Conservation (phyloP, 805 yeast species). For the Saccharomycopsis babjevae region DNA sequence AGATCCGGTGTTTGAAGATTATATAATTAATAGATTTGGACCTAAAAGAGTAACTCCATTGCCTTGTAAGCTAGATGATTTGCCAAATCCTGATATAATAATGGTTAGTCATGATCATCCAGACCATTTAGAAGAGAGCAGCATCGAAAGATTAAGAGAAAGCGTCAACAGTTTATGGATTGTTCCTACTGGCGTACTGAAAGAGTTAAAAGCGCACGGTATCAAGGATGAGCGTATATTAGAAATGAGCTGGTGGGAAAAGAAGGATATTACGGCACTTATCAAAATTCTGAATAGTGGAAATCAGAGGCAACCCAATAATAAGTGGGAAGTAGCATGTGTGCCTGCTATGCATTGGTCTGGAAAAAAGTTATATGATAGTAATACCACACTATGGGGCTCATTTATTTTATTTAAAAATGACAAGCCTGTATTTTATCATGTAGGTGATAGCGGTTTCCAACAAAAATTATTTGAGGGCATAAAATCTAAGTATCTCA, state of each 20-base stretch:
- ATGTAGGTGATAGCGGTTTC: conserved; percentile 94
- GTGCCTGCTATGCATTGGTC: conserved; percentile 98
- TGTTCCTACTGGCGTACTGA: conserved; percentile 72
- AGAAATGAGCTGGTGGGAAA: conserved; percentile 94
- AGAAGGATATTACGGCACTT: conserved; percentile 29
- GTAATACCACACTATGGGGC: conserved; percentile 81
- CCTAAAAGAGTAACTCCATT: conserved; percentile 78
- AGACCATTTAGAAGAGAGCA: conserved; percentile 72
- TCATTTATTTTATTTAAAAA: conserved; percentile 64
- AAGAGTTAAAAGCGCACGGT: conserved; percentile 36
- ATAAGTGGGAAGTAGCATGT: conserved; percentile 69
- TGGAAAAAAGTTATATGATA: conserved; percentile 71
- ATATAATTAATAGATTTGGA: conserved; percentile 58
- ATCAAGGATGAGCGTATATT: conserved; percentile 51
- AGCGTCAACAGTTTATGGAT: conserved; percentile 54
- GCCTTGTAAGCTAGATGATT: conserved; percentile 54
- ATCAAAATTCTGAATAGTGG: neutral
- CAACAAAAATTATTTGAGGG: conserved; percentile 58
- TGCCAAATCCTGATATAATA: conserved; percentile 62
- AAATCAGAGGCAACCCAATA: conserved; percentile 25
- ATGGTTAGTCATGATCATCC: conserved; percentile 93
- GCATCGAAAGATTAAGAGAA: conserved; percentile 32
- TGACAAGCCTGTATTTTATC: conserved; percentile 66
- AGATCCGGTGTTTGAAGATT: conserved; percentile 72
- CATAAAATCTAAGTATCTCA: conserved; percentile 41